Conservation (phyloP, 2,329 filamentous ascomycete genomes). For the Talaromyces rugulosus region DNA sequence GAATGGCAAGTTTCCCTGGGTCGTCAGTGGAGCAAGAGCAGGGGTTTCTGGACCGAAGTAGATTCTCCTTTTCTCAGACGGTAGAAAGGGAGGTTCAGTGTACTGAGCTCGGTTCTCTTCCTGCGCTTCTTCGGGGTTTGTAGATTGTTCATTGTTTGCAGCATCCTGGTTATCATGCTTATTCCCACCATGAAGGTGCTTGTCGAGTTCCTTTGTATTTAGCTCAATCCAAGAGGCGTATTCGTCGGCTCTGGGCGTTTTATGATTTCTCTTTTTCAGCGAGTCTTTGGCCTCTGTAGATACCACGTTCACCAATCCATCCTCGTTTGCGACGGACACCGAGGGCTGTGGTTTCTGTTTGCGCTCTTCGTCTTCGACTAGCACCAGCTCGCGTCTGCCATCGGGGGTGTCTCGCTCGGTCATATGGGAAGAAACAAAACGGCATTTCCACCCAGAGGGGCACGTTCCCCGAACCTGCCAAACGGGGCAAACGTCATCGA, state of each 20-base stretch:
- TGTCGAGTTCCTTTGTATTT: slow-evolving; percentile 49
- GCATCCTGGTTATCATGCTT: slow-evolving; percentile 28
- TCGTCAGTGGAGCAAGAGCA: slow-evolving; percentile 88
- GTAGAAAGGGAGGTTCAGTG: slow-evolving; percentile 78
- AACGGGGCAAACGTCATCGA: slow-evolving; percentile 75
- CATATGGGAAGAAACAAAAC: slow-evolving; percentile 84
- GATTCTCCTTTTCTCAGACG: slow-evolving; percentile 87
- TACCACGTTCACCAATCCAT: slow-evolving; percentile 73
- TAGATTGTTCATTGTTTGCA: slow-evolving; percentile 13
- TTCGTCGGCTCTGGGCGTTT: slow-evolving; percentile 68
- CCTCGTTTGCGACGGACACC: slow-evolving; percentile 32
- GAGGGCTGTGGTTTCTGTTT: slow-evolving; percentile 33
- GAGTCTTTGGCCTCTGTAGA: slow-evolving; percentile 66
- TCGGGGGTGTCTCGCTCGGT: slow-evolving; percentile 72
- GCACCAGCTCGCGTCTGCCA: slow-evolving; percentile 74
- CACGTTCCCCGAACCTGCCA: slow-evolving; percentile 74
- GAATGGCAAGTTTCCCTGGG: slow-evolving; percentile 94
- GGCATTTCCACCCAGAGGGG: slow-evolving; percentile 86
- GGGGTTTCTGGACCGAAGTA: slow-evolving; percentile 96
- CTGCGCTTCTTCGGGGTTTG: slow-evolving; percentile 38
- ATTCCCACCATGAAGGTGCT: slow-evolving; percentile 46
- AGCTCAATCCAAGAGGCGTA: slow-evolving; percentile 75
- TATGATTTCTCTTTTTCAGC: slow-evolving; percentile 67
- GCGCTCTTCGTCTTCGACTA: slow-evolving; percentile 55
- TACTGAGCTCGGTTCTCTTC: slow-evolving; percentile 75